Evolutionary conservation across 1,284 basidiomycete species (phyloP), one percentile per base, ranked within the genome.

Genomic region (Sanghuangporus sanghuang): DNA sequence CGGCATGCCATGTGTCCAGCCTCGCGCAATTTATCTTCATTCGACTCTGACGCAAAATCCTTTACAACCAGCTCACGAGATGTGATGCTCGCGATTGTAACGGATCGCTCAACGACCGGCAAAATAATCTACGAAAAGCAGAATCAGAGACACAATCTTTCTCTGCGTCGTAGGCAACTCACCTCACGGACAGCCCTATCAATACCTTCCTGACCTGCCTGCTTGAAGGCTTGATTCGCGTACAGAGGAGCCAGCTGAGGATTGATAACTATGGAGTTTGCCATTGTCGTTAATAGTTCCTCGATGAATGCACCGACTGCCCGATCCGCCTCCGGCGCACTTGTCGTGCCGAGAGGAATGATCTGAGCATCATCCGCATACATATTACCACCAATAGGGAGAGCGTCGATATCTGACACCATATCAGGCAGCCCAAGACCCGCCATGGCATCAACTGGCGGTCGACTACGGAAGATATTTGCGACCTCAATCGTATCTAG

Each of bases 21-120:
- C 71, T 90, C 89, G 52, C 95, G 88, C 73, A 99, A 79, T 76
- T 92, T 96, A 57, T 90, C 86, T 71, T 98, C 95, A 72, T 93
- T 95, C 18, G 89, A 81, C 69, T 99, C 97, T 67, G 94, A 95
- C 2, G 93, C 95, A 71, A 97, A 99, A 76, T 99, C 97, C 77
- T 99, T 99, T 64, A 90, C 85, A 36, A 98, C 93, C 8, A 99
- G 82, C 75, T 99, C 97, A 48, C 95, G 85, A 16, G 96, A 97
- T 21, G 97, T 99, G 69, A 99, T 98, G 38, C 95, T 94, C 7
- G 97, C 97, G 69, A 99, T 99, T 1, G 97, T 99, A 50, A 98
- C 97, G n/a, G 95, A 98, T 64, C 97, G 87, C 74, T 99, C 97
- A 18, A 99, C 96, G 56, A 99, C 96, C 3, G 97, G 97, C 16